Conservation (phyloP, 108 stramenopile species). For the Skeletonema marinoi region DNA sequence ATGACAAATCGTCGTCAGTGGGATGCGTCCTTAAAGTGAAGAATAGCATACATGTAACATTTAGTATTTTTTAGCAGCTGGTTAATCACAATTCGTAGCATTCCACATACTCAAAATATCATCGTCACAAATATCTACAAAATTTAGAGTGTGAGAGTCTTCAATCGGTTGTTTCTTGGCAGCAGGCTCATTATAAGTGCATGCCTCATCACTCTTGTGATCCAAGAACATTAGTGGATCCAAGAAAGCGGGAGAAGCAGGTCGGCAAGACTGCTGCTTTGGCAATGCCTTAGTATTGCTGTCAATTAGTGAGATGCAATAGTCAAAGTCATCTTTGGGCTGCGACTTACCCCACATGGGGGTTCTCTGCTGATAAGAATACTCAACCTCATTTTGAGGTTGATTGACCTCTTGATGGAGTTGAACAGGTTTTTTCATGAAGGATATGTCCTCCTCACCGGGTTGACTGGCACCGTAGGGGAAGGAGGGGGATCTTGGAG, state of each 20-base stretch:
- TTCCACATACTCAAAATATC: conserved; percentile 20
- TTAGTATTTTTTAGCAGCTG: no score
- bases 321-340: no score
- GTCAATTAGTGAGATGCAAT: conserved; percentile 20
- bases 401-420: background rate
- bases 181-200: no score
- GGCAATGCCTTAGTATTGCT: background rate
- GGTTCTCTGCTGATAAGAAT: conserved; percentile 1
- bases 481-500: background rate
- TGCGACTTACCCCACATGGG: no score
- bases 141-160: background rate
- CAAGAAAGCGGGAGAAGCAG: background rate
- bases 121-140: conserved; percentile 39
- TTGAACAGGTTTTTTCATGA: background rate
- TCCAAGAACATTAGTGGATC: conserved; percentile 1
- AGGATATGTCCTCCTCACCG: background rate
- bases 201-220: conserved; percentile 1
- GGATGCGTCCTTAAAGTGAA: no score
- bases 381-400: conserved; percentile 21
- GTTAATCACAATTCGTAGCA: no score
- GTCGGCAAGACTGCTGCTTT: background rate
- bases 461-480: background rate
- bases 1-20: background rate
- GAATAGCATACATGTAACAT: no score
- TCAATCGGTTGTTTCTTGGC: background rate